Percentiles rank a stretch among this genome's conserved stretches.
Conservation (phyloP, 208 protist species). For the Balamuthia mandrillaris region DNA sequence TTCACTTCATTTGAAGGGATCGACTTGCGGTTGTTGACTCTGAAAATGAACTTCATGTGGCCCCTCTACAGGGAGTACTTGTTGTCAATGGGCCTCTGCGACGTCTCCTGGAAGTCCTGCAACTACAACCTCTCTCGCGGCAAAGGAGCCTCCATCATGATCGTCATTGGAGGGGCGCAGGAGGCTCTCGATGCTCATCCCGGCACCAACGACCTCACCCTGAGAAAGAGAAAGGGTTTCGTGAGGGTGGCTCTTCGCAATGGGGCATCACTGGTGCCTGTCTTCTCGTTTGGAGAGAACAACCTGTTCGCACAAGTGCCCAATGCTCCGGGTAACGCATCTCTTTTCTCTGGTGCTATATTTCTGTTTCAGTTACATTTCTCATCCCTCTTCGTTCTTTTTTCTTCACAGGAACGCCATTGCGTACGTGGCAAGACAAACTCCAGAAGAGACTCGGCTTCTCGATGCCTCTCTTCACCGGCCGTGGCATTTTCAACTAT, state of each 20-base stretch:
- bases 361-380: no score
- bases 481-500: conserved; percentile 46
- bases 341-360: no score
- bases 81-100: conserved; percentile 43
- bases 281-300: conserved; percentile 61
- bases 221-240: conserved; percentile 59
- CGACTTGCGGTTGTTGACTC: conserved; percentile 46
- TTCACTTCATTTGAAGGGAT: background rate
- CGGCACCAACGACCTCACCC: conserved; percentile 39
- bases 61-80: conserved; percentile 53
- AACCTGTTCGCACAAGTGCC: conserved; percentile 52
- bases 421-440: conserved; percentile 30
- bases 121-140: conserved; percentile 23
- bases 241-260: conserved; percentile 42
- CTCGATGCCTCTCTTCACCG: conserved; percentile 41
- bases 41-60: conserved; percentile 52
- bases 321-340: conserved; percentile 34
- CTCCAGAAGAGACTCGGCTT: conserved; percentile 43
- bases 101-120: conserved; percentile 14
- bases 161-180: conserved; percentile 49
- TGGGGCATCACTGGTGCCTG: conserved; percentile 47
- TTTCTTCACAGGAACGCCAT: background rate
- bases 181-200: conserved; percentile 56
- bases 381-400: no score
- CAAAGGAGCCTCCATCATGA: conserved; percentile 27